These are phyloP conservation scores for Paraphoma chrysanthemicola DNA, from an alignment of 2,329 filamentous ascomycete genomes.

Conservation along the genomic window DNA sequence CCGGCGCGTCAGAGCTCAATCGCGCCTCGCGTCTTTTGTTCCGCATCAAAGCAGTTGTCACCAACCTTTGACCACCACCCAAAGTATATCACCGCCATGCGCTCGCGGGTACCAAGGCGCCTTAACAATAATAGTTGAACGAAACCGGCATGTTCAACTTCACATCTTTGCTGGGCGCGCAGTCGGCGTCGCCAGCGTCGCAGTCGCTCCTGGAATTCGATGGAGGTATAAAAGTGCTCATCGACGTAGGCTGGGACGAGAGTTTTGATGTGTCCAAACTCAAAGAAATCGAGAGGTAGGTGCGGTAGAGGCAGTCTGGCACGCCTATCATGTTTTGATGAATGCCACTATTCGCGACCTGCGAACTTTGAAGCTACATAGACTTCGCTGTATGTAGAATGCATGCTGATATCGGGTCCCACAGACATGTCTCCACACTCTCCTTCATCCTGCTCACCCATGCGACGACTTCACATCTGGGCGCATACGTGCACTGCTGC, in stretches of 20 bases:
- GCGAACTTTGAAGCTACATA: not conserved
- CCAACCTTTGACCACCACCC: not conserved
- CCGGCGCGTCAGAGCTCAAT: slow-evolving; percentile 11
- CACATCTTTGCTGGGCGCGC: slow-evolving; percentile 88
- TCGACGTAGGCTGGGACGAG: slow-evolving; percentile 97
- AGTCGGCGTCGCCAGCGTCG: slow-evolving; percentile 83
- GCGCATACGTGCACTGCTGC: slow-evolving; percentile 95
- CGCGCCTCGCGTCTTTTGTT: slow-evolving; percentile 2
- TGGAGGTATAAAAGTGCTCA: slow-evolving; percentile 91
- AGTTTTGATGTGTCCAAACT: slow-evolving; percentile 83
- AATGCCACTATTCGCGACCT: too few relatives aligned
- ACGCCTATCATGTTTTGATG: too few relatives aligned
- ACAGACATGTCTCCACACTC: slow-evolving; percentile 85
- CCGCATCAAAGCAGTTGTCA: slow-evolving; percentile 5
- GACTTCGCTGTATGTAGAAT: slow-evolving; percentile 10
- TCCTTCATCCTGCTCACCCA: slow-evolving; percentile 95
- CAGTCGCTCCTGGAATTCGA: slow-evolving; percentile 97
- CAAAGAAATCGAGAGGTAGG: slow-evolving; percentile 85
- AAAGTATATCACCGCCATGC: slow-evolving; percentile 10
- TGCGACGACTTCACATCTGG: slow-evolving; percentile 88
- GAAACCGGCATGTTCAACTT: slow-evolving; percentile 84
- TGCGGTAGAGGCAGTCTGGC: slow-evolving; percentile 1
- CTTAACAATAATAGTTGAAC: slow-evolving; percentile 1
- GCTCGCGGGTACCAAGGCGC: slow-evolving; percentile 3
- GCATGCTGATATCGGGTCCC: slow-evolving; percentile 22